Base-by-base conservation (phyloP, 129 eudicot genomes). In the Scalesia atractyloides region DNA sequence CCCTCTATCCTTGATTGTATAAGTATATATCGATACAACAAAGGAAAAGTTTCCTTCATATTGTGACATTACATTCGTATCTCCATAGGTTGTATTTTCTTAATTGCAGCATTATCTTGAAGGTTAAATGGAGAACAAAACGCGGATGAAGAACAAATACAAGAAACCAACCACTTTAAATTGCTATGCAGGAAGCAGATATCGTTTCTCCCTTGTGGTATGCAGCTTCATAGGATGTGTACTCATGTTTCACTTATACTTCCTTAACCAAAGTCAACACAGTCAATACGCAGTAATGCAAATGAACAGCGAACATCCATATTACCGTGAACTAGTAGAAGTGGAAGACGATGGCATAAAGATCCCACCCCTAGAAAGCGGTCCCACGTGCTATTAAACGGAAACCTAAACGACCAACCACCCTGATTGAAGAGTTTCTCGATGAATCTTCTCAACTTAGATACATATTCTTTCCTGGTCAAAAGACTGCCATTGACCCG, bases 371-470 rank as follows among this genome's bases (percentile, higher is more conserved):
- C 97, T 69, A 81, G 97, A 67, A 95, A 76, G 64, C 82, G 97
- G 13, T 95, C 99, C 94, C 96, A n/a, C 97, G 99, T 68, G 99
- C 99, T 36, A 83, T 71, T 30, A 90, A 95, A 79, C 81, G 97
- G 68, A 87, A 70, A 76, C 99, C 97, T 37, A 90, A 74, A 70
- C 75, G 78, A 50, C 81, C 86, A 10, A 88, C 89, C 24, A 84
- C 91, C 2, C 51, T 95, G 60, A 80, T 95, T 41, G 99, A 95
- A 65, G 99, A 95, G 75, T 95, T 88, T 82, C 96, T 95, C 61
- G 97, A 95, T 11, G 97, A 90, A 70, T 64, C 91, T 47, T 95
- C 99, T 70, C 97, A 83, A 73, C 83, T 95, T 80, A 85, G 97
- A 91, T 84, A 83, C 69, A 11, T 88, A 48, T 95, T 95, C 56